A percentile compares a stretch with the other conserved stretches of the same genome.
Conservation (phyloP, 495 filamentous ascomycete species). For the Cercophora sp. region DNA sequence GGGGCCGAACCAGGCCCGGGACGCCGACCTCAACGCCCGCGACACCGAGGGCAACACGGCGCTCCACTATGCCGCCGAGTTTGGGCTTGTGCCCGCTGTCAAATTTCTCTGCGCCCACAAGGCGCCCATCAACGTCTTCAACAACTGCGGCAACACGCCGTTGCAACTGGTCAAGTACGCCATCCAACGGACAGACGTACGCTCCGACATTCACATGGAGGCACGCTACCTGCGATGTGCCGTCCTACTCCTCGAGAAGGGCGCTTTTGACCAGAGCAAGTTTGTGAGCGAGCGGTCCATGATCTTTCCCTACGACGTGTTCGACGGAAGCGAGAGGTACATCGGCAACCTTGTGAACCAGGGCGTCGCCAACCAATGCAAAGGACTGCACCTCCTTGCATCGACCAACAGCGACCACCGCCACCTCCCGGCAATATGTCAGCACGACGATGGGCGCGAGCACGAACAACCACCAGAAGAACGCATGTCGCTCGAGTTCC, state of each 20-base stretch:
- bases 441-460: conserved; percentile 10
- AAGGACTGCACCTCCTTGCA: conserved; percentile 26
- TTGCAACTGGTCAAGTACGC: conserved; percentile 34
- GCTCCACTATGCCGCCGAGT: conserved; percentile 32
- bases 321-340: conserved; percentile 29
- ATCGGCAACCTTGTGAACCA: conserved; percentile 28
- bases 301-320: conserved; percentile 29
- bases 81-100: conserved; percentile 29
- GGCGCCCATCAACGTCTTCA: conserved; percentile 29
- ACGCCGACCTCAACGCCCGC: conserved; percentile 22
- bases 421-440: conserved; percentile 8
- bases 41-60: conserved; percentile 34
- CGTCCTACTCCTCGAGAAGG: conserved; percentile 28
- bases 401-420: conserved; percentile 22
- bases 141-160: conserved; percentile 35
- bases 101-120: conserved; percentile 23
- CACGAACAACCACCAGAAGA: conserved; percentile 7
- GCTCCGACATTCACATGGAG: conserved; percentile 34
- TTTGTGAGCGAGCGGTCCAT: conserved; percentile 28
- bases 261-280: conserved; percentile 33
- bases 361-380: conserved; percentile 28
- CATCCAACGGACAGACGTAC: conserved; percentile 33
- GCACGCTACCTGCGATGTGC: conserved; percentile 31
- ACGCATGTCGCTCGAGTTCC: conserved; percentile 22
- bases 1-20: conserved; percentile 15